These are phyloP conservation scores for Phyllosticta citribraziliensis DNA, from an alignment of 2,329 filamentous ascomycete species.

Conservation along the genomic window DNA sequence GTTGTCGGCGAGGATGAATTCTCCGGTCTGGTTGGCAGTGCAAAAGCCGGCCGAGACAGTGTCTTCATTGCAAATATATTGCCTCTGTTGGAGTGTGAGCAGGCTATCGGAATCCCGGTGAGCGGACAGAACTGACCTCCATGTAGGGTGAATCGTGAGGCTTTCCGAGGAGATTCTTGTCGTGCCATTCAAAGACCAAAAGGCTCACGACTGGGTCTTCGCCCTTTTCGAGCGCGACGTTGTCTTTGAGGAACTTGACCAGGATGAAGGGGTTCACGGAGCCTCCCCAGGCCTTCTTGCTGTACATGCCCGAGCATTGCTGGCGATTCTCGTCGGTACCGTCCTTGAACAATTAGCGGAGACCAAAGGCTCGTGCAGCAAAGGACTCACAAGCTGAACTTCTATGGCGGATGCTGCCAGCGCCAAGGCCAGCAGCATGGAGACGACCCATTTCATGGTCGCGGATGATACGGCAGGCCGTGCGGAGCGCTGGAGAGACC, in stretches of 20 bases:
- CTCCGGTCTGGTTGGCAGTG: slow-evolving; percentile 64
- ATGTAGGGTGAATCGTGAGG: slow-evolving; percentile 27
- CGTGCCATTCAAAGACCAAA: slow-evolving; percentile 89
- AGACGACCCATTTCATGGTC: slow-evolving; percentile 26
- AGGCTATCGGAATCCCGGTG: slow-evolving; percentile 17
- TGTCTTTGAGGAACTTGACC: slow-evolving; percentile 62
- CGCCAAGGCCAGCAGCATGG: slow-evolving; percentile 24
- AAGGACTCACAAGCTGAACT: slow-evolving; percentile 22
- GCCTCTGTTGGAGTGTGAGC: slow-evolving; percentile 33
- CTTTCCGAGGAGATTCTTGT: slow-evolving; percentile 68
- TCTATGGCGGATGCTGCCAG: slow-evolving; percentile 27
- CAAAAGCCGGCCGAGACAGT: slow-evolving; percentile 62
- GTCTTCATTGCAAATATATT: slow-evolving; percentile 67
- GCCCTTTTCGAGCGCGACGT: slow-evolving; percentile 19
- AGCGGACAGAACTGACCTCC: slow-evolving; percentile 16
- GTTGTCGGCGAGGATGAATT: slow-evolving; percentile 74
- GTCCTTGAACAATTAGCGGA: slow-evolving; percentile 44
- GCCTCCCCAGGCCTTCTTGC: slow-evolving; percentile 78
- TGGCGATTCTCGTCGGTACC: slow-evolving; percentile 60
- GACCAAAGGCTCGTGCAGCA: slow-evolving; percentile 5
- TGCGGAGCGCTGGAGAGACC: neutral
- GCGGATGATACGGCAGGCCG: neutral
- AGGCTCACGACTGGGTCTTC: slow-evolving; percentile 70
- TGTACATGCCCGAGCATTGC: slow-evolving; percentile 91
- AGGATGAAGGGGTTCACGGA: slow-evolving; percentile 81